These are phyloP conservation scores for Zygosaccharomyces pseudobailii DNA, from an alignment of 1,139 yeast species.

Conservation along the genomic window DNA sequence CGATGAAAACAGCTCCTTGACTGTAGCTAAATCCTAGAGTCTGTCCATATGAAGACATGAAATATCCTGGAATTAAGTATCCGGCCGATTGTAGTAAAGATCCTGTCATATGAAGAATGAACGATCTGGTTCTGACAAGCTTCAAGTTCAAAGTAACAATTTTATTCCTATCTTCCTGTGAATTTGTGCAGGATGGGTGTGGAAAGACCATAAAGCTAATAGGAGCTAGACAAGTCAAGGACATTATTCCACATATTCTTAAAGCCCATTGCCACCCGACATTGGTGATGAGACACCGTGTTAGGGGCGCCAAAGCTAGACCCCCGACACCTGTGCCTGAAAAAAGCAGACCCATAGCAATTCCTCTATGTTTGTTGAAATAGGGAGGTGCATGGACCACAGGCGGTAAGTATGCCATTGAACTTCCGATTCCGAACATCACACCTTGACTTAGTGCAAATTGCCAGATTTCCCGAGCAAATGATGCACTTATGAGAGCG, in stretches of 20 bases:
- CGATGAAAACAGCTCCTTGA: conserved; percentile 43
- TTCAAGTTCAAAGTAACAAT: conserved; percentile 17
- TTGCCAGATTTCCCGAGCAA: conserved; percentile 29
- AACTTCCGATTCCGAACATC: conserved; percentile 39
- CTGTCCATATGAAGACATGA: conserved; percentile 41
- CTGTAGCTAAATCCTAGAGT: conserved; percentile 37
- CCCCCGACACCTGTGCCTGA: conserved; percentile 45
- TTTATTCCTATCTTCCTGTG: conserved; percentile 2
- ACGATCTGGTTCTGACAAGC: conserved; percentile 26
- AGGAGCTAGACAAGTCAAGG: conserved; percentile 20
- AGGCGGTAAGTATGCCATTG: conserved; percentile 40
- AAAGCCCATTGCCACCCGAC: conserved; percentile 43
- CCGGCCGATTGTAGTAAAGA: conserved; percentile 41
- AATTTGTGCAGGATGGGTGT: conserved; percentile 12
- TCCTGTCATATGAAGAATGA: conserved; percentile 34
- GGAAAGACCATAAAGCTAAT: conserved; percentile 29
- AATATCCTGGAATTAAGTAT: conserved; percentile 40
- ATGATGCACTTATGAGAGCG: conserved; percentile 34
- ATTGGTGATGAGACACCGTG: conserved; percentile 32
- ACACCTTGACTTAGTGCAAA: conserved; percentile 41
- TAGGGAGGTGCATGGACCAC: conserved; percentile 41
- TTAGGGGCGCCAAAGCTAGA: conserved; percentile 37
- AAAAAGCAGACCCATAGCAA: conserved; percentile 42
- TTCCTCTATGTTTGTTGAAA: conserved; percentile 38
- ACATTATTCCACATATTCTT: conserved; percentile 36